phyloP scores from a whole-genome alignment of 108 stramenopile genomes.

The Fragilariopsis cylindrus region DNA sequence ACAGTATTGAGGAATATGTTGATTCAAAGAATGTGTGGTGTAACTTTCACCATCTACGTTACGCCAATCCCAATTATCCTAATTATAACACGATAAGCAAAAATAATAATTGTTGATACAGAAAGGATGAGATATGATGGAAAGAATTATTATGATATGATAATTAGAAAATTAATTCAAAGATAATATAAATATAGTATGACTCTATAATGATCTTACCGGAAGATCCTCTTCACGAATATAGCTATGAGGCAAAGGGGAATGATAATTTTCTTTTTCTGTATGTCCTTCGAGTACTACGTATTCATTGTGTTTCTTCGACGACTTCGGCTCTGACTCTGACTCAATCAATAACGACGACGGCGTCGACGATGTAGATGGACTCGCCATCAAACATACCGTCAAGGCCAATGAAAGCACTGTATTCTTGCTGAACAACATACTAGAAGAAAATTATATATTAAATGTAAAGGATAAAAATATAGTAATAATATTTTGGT shows the following conservation, averaged over 20 bases:
- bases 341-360: not conserved
- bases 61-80: slow-evolving; percentile 74
- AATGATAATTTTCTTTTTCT: slow-evolving; percentile 33
- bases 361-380: not conserved
- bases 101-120: not conserved
- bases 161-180: not conserved
- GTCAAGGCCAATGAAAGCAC: not conserved
- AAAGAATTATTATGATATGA: not conserved
- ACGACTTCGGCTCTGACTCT: too few relatives aligned
- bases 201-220: not conserved
- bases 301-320: slow-evolving; percentile 31
- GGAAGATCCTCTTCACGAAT: slow-evolving; percentile 60
- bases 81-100: not conserved
- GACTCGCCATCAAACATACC: not conserved
- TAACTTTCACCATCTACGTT: slow-evolving; percentile 81
- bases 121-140: too few relatives aligned
- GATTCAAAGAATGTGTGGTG: slow-evolving; percentile 86
- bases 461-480: too few relatives aligned
- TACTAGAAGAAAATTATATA: not conserved
- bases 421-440: not conserved
- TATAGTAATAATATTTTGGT: too few relatives aligned
- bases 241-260: slow-evolving; percentile 59
- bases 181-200: not conserved
- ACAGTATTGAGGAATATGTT: slow-evolving; percentile 85
- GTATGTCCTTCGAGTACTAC: slow-evolving; percentile 44